These are phyloP conservation scores for Lichtheimia corymbifera DNA, from an alignment of 371 early-diverging fungal genomes.

Conservation along the genomic window DNA sequence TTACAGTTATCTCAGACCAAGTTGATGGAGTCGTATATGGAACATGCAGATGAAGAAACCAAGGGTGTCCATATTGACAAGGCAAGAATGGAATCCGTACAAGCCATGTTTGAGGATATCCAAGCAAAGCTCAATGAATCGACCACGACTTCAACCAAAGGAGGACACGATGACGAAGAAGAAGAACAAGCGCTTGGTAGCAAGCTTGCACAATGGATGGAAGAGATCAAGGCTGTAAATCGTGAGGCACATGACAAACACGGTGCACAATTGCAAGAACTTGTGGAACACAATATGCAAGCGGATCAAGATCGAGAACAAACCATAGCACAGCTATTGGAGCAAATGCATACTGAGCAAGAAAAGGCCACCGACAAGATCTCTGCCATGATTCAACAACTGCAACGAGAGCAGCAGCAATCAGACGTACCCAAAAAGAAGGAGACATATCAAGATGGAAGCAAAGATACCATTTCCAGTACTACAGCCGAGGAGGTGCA, in stretches of 20 bases:
- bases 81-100: conserved; percentile 16
- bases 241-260: background rate
- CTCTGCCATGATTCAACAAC: background rate
- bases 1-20: conserved; percentile 35
- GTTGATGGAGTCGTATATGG: conserved; percentile 15
- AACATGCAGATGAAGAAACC: conserved; percentile 15
- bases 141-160: too few relatives aligned
- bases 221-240: background rate
- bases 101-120: conserved; percentile 14
- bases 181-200: background rate
- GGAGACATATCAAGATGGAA: background rate
- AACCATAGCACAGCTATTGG: background rate
- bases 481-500: conserved; percentile 22
- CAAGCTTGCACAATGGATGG: background rate
- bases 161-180: background rate
- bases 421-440: background rate
- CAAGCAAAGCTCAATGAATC: conserved; percentile 8
- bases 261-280: background rate
- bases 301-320: conserved; percentile 1
- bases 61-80: conserved; percentile 14
- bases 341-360: background rate
- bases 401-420: conserved; percentile 3
- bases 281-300: conserved; percentile 8
- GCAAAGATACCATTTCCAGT: too few relatives aligned
- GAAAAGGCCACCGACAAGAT: background rate